These are phyloP conservation scores for Botrytis cinerea DNA, from an alignment of 2,329 filamentous ascomycete species.

Conservation along the genomic window DNA sequence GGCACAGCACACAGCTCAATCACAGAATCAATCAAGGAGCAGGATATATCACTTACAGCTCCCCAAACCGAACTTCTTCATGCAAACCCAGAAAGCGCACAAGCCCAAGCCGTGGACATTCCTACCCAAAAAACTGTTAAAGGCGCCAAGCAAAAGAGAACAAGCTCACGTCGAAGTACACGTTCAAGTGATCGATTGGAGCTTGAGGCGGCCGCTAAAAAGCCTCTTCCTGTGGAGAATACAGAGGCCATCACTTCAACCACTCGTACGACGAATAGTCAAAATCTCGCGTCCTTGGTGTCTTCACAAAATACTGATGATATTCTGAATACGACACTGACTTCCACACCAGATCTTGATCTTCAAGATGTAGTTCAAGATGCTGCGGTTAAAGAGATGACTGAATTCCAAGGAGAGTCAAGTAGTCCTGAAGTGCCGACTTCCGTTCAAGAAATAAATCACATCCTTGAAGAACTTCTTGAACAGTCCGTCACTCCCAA, in stretches of 20 bases:
- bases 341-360: neutral
- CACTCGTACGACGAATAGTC: too few relatives aligned
- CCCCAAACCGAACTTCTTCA: neutral
- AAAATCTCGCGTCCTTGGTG: neutral
- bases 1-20: neutral
- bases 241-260: neutral
- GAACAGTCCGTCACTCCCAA: neutral
- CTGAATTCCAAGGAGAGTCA: neutral
- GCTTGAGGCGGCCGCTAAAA: neutral
- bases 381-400: neutral
- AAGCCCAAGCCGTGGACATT: neutral
- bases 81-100: too few relatives aligned
- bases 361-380: neutral
- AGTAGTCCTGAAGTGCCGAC: neutral
- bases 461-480: slow-evolving; percentile 16
- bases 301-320: neutral
- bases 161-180: slow-evolving; percentile 12
- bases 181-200: slow-evolving; percentile 17
- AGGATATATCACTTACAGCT: neutral
- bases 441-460: neutral
- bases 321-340: neutral
- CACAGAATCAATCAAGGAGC: neutral
- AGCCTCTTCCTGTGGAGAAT: neutral
- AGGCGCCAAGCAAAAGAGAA: slow-evolving; percentile 14
- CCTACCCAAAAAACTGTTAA: neutral